Evolutionary conservation across 495 filamentous ascomycete genomes (phyloP), one percentile per base, ranked within the genome.

Genomic region (Lasiosphaeris hirsuta): DNA sequence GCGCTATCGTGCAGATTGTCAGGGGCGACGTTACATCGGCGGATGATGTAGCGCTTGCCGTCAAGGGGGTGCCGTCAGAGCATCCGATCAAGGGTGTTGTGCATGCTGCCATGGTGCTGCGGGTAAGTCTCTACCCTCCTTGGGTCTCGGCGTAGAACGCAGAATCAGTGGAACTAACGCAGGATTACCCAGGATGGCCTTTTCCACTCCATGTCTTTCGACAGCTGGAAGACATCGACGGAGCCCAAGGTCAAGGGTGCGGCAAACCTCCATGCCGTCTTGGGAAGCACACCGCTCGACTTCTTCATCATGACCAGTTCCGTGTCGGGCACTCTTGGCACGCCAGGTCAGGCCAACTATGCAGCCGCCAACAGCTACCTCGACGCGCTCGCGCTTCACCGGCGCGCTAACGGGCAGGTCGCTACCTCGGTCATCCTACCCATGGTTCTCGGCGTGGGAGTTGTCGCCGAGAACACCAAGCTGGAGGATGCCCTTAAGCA

Each of bases 251-350:
- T 79, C 5, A 18, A 71, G 1, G 73, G 74, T 9, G 60, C 67
- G 13, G 35, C 55, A 38, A 69, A 79, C 58, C 54, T 84, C 2
- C 79, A 82, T 54, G 40, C 69, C 10, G 43, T 47, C 4, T 62
- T 79, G 15, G 33, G 46, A 6, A 55, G 61, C 19, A 47, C 38
- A 0, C 65, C 11, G 34, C 67, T 83, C 0, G 81, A 82, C 60
- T 84, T 84, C 65, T 82, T 84, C 63, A 60, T 82, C 46, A 70
- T 74, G 47, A 71, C 80, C 9, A 76, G 73, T 23, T 83, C 80
- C n/a, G 59, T 81, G 4, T 64, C 75, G 3, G 78, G 69, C n/a
- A 57, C 74, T 0, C 57, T 80, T 19, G 80, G 81, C 3, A 74
- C 69, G 36, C 60, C 62, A 4, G 70, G 70, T 0, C 79, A 84